Evolutionary conservation across 202 grass and related monocot genomes (phyloP).

Genomic region (Panicum hallii): DNA sequence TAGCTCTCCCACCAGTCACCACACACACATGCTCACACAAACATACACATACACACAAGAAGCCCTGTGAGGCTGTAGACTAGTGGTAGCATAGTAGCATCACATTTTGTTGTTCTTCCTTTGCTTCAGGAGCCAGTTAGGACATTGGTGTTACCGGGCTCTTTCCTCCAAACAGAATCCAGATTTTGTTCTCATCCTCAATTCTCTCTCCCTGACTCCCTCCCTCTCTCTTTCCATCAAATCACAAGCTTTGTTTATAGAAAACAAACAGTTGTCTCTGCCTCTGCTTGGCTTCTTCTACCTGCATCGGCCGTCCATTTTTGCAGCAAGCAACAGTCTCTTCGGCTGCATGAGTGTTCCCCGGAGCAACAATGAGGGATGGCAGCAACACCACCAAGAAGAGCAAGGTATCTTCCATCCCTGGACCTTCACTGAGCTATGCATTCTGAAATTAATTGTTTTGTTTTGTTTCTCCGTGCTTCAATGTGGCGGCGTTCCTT

Average conservation of each 20-base stretch:
- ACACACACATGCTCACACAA: background rate
- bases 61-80: slow-evolving; percentile 26
- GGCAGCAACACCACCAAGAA: slow-evolving; percentile 77
- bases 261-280: slow-evolving; percentile 57
- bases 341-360: slow-evolving; percentile 69
- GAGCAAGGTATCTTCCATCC: slow-evolving; percentile 78
- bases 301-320: slow-evolving; percentile 55
- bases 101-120: slow-evolving; percentile 48
- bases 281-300: slow-evolving; percentile 44
- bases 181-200: slow-evolving; percentile 64
- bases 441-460: slow-evolving; percentile 2
- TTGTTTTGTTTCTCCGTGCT: slow-evolving; percentile 10
- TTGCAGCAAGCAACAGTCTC: slow-evolving; percentile 47
- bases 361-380: slow-evolving; percentile 93
- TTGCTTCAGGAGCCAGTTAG: slow-evolving; percentile 52
- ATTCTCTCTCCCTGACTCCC: background rate
- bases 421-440: slow-evolving; percentile 14
- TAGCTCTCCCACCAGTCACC: slow-evolving; percentile 6
- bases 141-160: slow-evolving; percentile 42
- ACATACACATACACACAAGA: background rate
- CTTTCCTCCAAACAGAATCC: slow-evolving; percentile 59
- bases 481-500: slow-evolving; percentile 36
- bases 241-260: slow-evolving; percentile 70
- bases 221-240: slow-evolving; percentile 60
- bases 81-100: slow-evolving; percentile 47